Percentiles rank a stretch among this genome's conserved stretches.
These are phyloP conservation scores for Lachancea fermentati DNA, from an alignment of 805 yeast genomes.

Conservation along the genomic window DNA sequence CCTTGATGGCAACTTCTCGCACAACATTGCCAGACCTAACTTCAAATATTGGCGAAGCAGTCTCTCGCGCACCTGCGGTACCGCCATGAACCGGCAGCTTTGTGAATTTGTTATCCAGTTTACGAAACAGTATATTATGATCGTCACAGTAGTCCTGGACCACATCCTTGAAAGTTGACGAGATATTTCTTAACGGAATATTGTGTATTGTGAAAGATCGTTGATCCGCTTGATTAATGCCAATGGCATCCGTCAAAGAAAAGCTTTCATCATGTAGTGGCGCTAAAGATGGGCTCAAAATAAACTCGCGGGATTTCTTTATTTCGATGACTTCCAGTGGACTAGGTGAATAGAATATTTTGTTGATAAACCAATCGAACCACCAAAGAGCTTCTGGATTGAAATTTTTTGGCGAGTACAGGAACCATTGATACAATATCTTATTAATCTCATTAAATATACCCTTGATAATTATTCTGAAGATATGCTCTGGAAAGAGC, in stretches of 20 bases:
- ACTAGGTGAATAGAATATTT: slow-evolving; percentile 6
- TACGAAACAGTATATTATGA: slow-evolving; percentile 36
- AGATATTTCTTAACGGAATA: slow-evolving; percentile 39
- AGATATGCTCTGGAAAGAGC: slow-evolving; percentile 12
- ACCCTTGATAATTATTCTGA: slow-evolving; percentile 9
- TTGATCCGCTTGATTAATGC: slow-evolving; percentile 1
- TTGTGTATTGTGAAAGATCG: slow-evolving; percentile 17
- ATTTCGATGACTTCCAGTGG: slow-evolving; percentile 13
- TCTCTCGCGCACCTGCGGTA: slow-evolving; percentile 30
- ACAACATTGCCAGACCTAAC: slow-evolving; percentile 7
- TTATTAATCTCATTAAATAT: slow-evolving; percentile 22
- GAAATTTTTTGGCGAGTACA: slow-evolving; percentile 13
- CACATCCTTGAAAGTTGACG: slow-evolving; percentile 56
- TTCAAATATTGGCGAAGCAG: slow-evolving; percentile 22
- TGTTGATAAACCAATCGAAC: slow-evolving; percentile 22
- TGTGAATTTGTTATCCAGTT: slow-evolving; percentile 13
- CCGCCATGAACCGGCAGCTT: slow-evolving; percentile 31
- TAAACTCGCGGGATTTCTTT: slow-evolving; percentile 10
- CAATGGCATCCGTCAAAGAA: slow-evolving; percentile 10
- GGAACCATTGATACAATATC: slow-evolving; percentile 22
- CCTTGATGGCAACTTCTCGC: slow-evolving; percentile 41
- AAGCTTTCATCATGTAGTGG: slow-evolving; percentile 22
- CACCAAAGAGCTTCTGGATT: slow-evolving; percentile 15
- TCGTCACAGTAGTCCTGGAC: slow-evolving; percentile 54
- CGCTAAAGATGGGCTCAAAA: slow-evolving; percentile 7